Conservation (phyloP, 2,329 filamentous ascomycete genomes). For the Ophiocordyceps robertsii region DNA sequence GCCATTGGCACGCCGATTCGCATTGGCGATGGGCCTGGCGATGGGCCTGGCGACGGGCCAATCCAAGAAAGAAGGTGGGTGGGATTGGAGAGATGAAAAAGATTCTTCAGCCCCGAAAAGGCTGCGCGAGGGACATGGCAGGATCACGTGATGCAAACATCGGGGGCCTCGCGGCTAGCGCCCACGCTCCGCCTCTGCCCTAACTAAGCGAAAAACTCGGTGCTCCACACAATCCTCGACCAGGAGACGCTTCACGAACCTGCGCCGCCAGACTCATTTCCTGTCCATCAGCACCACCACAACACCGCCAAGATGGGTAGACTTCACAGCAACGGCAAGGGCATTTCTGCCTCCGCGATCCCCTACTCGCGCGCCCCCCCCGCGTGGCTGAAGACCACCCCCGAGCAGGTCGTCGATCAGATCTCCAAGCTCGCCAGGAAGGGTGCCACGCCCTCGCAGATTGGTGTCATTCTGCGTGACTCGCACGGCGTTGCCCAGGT, state of each 20-base stretch:
- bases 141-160: neutral
- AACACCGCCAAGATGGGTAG: constrained; percentile 66
- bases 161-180: neutral
- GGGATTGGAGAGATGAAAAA: too few species aligned
- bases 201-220: constrained; percentile 33
- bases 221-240: constrained; percentile 23
- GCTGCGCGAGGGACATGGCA: neutral
- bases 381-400: constrained; percentile 96
- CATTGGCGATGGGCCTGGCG: too few species aligned
- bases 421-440: constrained; percentile 99
- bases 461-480: constrained; percentile 97
- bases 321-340: constrained; percentile 99
- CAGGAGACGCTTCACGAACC: constrained; percentile 8
- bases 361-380: constrained; percentile 92
- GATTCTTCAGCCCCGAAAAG: too few species aligned
- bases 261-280: constrained; percentile 13
- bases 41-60: too few species aligned
- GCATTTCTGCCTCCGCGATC: constrained; percentile 89
- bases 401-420: constrained; percentile 96
- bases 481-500: constrained; percentile 97
- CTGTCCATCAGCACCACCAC: constrained; percentile 22
- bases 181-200: constrained; percentile 16
- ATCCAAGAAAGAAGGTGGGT: too few species aligned
- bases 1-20: too few species aligned
- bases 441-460: constrained; percentile 96